Evolutionary conservation across 768 basidiomycete genomes (phyloP), one percentile per base, ranked within the genome.

Genomic region (Mycena venus): DNA sequence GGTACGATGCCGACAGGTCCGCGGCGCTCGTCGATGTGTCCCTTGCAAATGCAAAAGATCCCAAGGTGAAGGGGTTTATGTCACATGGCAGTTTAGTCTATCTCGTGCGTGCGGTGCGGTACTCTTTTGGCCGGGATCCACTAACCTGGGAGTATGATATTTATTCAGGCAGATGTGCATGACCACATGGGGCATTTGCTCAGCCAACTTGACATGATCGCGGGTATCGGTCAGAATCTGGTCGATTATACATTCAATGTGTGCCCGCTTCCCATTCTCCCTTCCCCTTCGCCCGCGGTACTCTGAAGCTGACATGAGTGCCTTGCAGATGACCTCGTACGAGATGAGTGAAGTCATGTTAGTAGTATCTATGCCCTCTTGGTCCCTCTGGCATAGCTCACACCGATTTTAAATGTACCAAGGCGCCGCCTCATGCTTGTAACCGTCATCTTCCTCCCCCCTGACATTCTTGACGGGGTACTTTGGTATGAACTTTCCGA

Each of bases 141-240:
- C n/a, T n/a, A n/a, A n/a, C n/a, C n/a, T n/a, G n/a, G n/a, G n/a
- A n/a, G n/a, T n/a, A n/a, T n/a, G n/a, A n/a, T n/a, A n/a, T n/a
- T n/a, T n/a, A n/a, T n/a, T n/a, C 71, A 92, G 91, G 92, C 93
- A 23, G 94, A 95, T 79, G 92, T 94, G 14, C 88, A 89, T 74
- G 94, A 95, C 80, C 94, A 95, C 78, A 91, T 93, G 86, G 94
- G 94, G 71, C 92, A 92, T 74, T 91, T 93, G 40, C 81, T 95
- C 27, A 86, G 87, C 2, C 92, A 90, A 77, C 78, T 95, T 59
- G 94, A 96, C 75, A 93, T 94, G 90, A 94, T 94, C 75, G 87
- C 91, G 4, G 89, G 88, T 32, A 91, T 94, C 74, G 86, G 91
- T 11, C 92, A 94, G 78, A 94, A 94, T 78, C 80, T 94, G 77